These are phyloP conservation scores for Spiromastix sp. DNA, from an alignment of 2,329 filamentous ascomycete genomes.

Conservation along the genomic window DNA sequence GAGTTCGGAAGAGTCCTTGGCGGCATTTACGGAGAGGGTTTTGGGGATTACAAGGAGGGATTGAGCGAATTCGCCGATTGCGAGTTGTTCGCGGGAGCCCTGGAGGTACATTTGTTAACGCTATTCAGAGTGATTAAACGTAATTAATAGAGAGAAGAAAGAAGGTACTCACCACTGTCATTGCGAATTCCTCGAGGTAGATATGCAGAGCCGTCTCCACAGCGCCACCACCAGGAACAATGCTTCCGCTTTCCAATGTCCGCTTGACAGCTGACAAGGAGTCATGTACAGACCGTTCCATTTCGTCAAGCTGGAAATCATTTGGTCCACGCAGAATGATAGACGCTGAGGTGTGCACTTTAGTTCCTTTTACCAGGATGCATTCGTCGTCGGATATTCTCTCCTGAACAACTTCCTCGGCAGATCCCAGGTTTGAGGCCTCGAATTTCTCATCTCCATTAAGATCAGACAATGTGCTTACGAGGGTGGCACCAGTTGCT, in stretches of 20 bases:
- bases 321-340: slow-evolving; percentile 93
- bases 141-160: slow-evolving; percentile 2
- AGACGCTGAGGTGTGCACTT: slow-evolving; percentile 85
- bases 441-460: slow-evolving; percentile 98
- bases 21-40: slow-evolving; percentile 92
- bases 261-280: slow-evolving; percentile 94
- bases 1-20: slow-evolving; percentile 90
- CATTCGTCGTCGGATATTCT: slow-evolving; percentile 98
- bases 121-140: slow-evolving; percentile 7
- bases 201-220: slow-evolving; percentile 99
- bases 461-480: slow-evolving; percentile 88
- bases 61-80: slow-evolving; percentile 94
- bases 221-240: slow-evolving; percentile 91
- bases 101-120: slow-evolving; percentile 17
- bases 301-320: slow-evolving; percentile 94
- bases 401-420: slow-evolving; percentile 96
- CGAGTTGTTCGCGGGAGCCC: slow-evolving; percentile 90
- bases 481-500: slow-evolving; percentile 85
- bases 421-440: slow-evolving; percentile 73
- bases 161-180: slow-evolving; percentile 61
- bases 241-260: slow-evolving; percentile 89
- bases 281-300: slow-evolving; percentile 97
- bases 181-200: slow-evolving; percentile 96
- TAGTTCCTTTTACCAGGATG: slow-evolving; percentile 92
- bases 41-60: slow-evolving; percentile 90